phyloP scores from a whole-genome alignment of 2,329 filamentous ascomycete species.

The Exophiala dermatitidis region DNA sequence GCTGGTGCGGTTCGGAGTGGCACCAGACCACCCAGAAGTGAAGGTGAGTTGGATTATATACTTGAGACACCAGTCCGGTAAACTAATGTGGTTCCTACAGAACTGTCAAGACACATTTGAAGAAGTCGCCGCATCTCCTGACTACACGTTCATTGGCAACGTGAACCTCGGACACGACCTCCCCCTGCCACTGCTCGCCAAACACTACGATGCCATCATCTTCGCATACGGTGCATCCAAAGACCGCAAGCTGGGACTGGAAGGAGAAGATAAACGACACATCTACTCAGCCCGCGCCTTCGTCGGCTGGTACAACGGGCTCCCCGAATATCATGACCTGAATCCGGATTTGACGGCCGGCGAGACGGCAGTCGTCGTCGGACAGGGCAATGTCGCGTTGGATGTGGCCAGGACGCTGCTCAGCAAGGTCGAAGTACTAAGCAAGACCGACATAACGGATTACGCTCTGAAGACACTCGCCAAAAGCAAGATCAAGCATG shows the following conservation, averaged over 20 bases:
- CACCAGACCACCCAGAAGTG: slow-evolving; percentile 97
- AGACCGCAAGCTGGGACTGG: slow-evolving; percentile 70
- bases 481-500: slow-evolving; percentile 65
- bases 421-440: slow-evolving; percentile 63
- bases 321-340: slow-evolving; percentile 70
- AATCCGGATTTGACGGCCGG: slow-evolving; percentile 65
- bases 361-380: slow-evolving; percentile 80
- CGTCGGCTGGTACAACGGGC: slow-evolving; percentile 97
- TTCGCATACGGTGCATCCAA: slow-evolving; percentile 88
- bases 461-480: slow-evolving; percentile 68
- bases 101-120: slow-evolving; percentile 93
- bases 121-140: slow-evolving; percentile 71
- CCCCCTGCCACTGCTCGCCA: slow-evolving; percentile 60
- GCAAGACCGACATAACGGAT: slow-evolving; percentile 81
- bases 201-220: slow-evolving; percentile 84
- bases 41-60: slow-evolving; percentile 55
- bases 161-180: slow-evolving; percentile 66
- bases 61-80: background rate
- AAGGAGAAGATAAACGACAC: slow-evolving; percentile 64
- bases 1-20: slow-evolving; percentile 86
- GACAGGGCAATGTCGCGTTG: slow-evolving; percentile 91
- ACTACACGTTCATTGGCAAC: slow-evolving; percentile 89
- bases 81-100: slow-evolving; percentile 39
- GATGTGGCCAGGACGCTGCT: slow-evolving; percentile 87
- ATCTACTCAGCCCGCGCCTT: slow-evolving; percentile 79